These are phyloP conservation scores for Sarocladium brachiariae DNA, from an alignment of 2,329 filamentous ascomycete species.

Conservation along the genomic window DNA sequence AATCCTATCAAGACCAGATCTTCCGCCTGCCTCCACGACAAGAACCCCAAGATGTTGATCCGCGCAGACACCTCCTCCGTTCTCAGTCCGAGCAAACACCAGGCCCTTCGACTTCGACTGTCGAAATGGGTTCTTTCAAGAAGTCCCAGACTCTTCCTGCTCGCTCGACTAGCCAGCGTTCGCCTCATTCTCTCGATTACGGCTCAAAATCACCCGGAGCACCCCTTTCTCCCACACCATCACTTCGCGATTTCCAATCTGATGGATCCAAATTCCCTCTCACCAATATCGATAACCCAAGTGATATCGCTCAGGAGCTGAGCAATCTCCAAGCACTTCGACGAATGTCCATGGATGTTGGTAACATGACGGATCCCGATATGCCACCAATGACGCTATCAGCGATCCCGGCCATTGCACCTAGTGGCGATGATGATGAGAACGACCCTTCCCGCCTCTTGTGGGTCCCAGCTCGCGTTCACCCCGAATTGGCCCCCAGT, in stretches of 20 bases:
- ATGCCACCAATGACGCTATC: slow-evolving; percentile 62
- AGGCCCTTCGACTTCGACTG: slow-evolving; percentile 22
- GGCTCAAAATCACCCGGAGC: slow-evolving; percentile 31
- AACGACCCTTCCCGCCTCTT: slow-evolving; percentile 83
- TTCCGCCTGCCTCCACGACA: slow-evolving; percentile 25
- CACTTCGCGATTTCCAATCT: slow-evolving; percentile 44
- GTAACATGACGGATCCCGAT: slow-evolving; percentile 64
- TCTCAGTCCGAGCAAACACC: slow-evolving; percentile 37
- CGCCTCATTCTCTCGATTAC: slow-evolving; percentile 32
- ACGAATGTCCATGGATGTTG: slow-evolving; percentile 91
- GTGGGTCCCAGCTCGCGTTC: slow-evolving; percentile 91
- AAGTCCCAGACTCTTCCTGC: slow-evolving; percentile 37
- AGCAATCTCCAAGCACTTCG: slow-evolving; percentile 87
- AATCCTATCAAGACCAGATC: slow-evolving; percentile 47
- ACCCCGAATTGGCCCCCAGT: slow-evolving; percentile 88
- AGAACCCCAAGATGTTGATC: slow-evolving; percentile 26
- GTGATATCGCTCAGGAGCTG: slow-evolving; percentile 83
- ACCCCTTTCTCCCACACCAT: slow-evolving; percentile 42
- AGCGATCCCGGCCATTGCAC: slow-evolving; percentile 66
- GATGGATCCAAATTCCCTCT: slow-evolving; percentile 69
- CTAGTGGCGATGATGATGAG: slow-evolving; percentile 69
- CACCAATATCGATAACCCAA: slow-evolving; percentile 84
- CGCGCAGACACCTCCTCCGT: slow-evolving; percentile 35
- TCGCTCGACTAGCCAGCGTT: slow-evolving; percentile 26
- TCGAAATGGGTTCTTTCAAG: slow-evolving; percentile 28